These are phyloP conservation scores for Crucibulum laeve DNA, from an alignment of 768 basidiomycete genomes.

Conservation along the genomic window DNA sequence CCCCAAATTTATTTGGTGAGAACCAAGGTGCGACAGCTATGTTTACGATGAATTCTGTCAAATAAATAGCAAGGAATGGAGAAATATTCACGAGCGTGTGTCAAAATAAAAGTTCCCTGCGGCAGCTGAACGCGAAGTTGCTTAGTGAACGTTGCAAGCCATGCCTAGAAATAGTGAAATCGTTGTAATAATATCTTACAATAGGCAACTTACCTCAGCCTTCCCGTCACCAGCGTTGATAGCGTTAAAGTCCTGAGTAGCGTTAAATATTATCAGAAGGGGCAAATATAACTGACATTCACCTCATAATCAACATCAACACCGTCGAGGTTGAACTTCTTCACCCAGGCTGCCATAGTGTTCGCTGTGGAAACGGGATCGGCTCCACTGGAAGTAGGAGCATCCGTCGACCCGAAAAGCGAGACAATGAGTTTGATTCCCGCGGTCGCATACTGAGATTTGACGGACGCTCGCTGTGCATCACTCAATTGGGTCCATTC, in stretches of 20 bases:
- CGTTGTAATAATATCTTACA: neutral
- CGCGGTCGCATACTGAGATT: conserved; percentile 50
- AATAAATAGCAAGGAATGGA: no score
- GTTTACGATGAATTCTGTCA: no score
- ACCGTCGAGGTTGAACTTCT: conserved; percentile 57
- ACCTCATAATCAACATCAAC: conserved; percentile 75
- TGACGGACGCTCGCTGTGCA: conserved; percentile 40
- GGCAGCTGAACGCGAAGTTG: conserved; percentile 47
- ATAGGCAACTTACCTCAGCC: conserved; percentile 44
- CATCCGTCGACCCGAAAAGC: conserved; percentile 54
- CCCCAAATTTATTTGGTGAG: conserved; percentile 32
- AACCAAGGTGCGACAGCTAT: conserved; percentile 55
- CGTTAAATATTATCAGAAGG: neutral
- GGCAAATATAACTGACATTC: conserved; percentile 1
- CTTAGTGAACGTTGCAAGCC: conserved; percentile 51
- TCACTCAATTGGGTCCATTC: conserved; percentile 48
- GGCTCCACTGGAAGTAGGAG: conserved; percentile 51
- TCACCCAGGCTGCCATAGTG: conserved; percentile 63
- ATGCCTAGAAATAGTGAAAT: conserved; percentile 24
- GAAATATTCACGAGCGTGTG: conserved; percentile 46
- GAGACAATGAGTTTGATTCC: conserved; percentile 60
- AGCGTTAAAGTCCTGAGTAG: conserved; percentile 54
- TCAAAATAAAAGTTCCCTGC: conserved; percentile 42
- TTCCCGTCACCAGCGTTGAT: conserved; percentile 45
- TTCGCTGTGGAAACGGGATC: conserved; percentile 63